A percentile compares a stretch with the other conserved stretches of the same genome.
These are phyloP conservation scores for Pythium vanterpoolii DNA, from an alignment of 352 stramenopile genomes.

Conservation along the genomic window DNA sequence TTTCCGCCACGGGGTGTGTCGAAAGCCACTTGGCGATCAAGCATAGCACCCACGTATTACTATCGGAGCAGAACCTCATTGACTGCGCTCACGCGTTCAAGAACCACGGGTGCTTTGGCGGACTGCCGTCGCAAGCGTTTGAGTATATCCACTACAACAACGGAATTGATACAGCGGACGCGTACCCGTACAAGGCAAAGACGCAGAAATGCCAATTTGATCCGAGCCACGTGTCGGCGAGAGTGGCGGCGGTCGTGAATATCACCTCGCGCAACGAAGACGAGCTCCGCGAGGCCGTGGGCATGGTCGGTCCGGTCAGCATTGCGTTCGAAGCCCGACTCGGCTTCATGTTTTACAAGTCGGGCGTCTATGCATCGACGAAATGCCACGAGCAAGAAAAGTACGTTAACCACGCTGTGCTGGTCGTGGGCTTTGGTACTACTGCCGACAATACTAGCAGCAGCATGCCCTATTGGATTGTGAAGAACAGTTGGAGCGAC, in stretches of 20 bases:
- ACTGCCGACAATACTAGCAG: slow-evolving; percentile 76
- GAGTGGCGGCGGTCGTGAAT: slow-evolving; percentile 80
- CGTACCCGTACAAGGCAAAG: slow-evolving; percentile 74
- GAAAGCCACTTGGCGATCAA: slow-evolving; percentile 96
- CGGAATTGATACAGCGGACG: slow-evolving; percentile 75
- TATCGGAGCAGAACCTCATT: slow-evolving; percentile 98
- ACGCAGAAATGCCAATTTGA: slow-evolving; percentile 75
- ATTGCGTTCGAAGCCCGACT: slow-evolving; percentile 85
- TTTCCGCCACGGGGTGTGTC: slow-evolving; percentile 96
- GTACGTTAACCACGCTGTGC: slow-evolving; percentile 91
- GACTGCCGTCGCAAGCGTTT: slow-evolving; percentile 97
- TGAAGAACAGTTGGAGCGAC: slow-evolving; percentile 96
- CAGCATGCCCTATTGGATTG: slow-evolving; percentile 91
- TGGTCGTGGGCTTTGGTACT: slow-evolving; percentile 95
- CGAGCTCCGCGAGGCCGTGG: slow-evolving; percentile 66
- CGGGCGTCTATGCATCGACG: slow-evolving; percentile 81
- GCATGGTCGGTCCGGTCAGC: slow-evolving; percentile 67
- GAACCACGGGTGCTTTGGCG: slow-evolving; percentile 96
- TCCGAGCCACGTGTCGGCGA: slow-evolving; percentile 52
- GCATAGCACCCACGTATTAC: slow-evolving; percentile 84
- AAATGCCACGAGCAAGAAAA: slow-evolving; percentile 69
- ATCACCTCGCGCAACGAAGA: slow-evolving; percentile 78
- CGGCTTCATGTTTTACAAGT: slow-evolving; percentile 89
- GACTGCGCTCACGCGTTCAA: slow-evolving; percentile 92
- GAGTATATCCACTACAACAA: slow-evolving; percentile 93